Evolutionary conservation across 1,284 basidiomycete species (phyloP).

Genomic region (Retiboletus flavoniger): DNA sequence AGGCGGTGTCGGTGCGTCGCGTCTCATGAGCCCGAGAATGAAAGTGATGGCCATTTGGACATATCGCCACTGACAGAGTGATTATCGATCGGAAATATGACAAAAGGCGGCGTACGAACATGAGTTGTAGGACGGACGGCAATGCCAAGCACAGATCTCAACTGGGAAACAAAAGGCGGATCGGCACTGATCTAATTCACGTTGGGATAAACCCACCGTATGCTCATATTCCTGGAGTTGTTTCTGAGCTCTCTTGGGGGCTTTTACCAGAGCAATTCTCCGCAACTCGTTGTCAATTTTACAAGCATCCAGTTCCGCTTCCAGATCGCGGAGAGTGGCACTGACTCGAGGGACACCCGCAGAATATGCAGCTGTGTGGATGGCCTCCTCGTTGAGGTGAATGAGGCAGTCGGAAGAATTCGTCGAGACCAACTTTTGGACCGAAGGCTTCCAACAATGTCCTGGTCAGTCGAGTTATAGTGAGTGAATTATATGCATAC

Average conservation of each 20-base stretch:
- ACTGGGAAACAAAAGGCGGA: constrained; percentile 37
- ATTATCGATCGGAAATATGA: constrained; percentile 3
- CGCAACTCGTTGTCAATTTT: constrained; percentile 48
- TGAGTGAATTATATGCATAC: constrained; percentile 36
- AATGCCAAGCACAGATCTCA: constrained; percentile 66
- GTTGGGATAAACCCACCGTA: constrained; percentile 41
- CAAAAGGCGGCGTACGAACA: constrained; percentile 41
- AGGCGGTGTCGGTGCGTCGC: constrained; percentile 69
- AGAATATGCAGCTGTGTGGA: constrained; percentile 58
- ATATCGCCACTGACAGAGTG: constrained; percentile 78
- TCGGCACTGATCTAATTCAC: background rate
- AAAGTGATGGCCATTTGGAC: constrained; percentile 76
- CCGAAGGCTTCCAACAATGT: constrained; percentile 62
- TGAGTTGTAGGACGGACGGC: constrained; percentile 69
- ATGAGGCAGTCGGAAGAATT: constrained; percentile 68
- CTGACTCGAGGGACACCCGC: constrained; percentile 48
- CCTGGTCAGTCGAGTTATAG: constrained; percentile 2
- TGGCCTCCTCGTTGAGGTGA: constrained; percentile 60
- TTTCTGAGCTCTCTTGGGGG: constrained; percentile 40
- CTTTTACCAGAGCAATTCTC: constrained; percentile 42
- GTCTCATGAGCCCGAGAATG: constrained; percentile 69
- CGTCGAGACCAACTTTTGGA: constrained; percentile 82
- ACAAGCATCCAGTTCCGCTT: constrained; percentile 46
- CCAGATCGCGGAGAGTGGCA: constrained; percentile 46
- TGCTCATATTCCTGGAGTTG: constrained; percentile 48